Conservation (phyloP, 768 basidiomycete genomes). For the Austroboletus festivus region DNA sequence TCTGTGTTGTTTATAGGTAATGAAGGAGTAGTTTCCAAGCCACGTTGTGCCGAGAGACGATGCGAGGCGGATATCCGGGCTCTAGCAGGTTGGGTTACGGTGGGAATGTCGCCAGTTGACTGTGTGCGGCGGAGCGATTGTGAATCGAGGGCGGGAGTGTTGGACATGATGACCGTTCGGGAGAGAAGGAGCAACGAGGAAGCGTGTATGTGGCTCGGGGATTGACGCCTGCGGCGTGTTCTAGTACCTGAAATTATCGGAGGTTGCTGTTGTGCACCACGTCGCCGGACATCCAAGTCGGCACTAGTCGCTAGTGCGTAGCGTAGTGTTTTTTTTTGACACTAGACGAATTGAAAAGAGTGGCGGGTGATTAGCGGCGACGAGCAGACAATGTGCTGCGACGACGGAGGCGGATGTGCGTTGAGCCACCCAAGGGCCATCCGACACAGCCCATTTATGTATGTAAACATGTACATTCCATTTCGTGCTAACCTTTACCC, state of each 20-base stretch:
- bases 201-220: conserved; percentile 10
- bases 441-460: not conserved
- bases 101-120: conserved; percentile 34
- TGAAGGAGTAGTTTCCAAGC: conserved; percentile 16
- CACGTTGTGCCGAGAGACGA: conserved; percentile 26
- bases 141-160: conserved; percentile 25
- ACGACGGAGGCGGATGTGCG: conserved; percentile 2
- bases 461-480: not conserved
- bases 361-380: conserved; percentile 1
- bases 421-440: conserved; percentile 4
- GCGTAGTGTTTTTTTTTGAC: not conserved
- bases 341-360: not conserved
- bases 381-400: conserved; percentile 13
- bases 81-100: conserved; percentile 21
- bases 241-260: conserved; percentile 7
- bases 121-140: conserved; percentile 35
- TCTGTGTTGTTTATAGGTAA: conserved; percentile 17
- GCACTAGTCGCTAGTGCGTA: conserved; percentile 16
- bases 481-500: too few species aligned
- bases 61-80: conserved; percentile 30
- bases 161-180: conserved; percentile 29
- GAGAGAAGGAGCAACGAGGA: conserved; percentile 13
- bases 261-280: conserved; percentile 13
- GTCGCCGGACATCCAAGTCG: conserved; percentile 17
- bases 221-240: conserved; percentile 33